Evolutionary conservation across 139 green algal genomes (phyloP), one percentile per base, ranked within the genome.

Genomic region (Chlamydomonas sp.): DNA sequence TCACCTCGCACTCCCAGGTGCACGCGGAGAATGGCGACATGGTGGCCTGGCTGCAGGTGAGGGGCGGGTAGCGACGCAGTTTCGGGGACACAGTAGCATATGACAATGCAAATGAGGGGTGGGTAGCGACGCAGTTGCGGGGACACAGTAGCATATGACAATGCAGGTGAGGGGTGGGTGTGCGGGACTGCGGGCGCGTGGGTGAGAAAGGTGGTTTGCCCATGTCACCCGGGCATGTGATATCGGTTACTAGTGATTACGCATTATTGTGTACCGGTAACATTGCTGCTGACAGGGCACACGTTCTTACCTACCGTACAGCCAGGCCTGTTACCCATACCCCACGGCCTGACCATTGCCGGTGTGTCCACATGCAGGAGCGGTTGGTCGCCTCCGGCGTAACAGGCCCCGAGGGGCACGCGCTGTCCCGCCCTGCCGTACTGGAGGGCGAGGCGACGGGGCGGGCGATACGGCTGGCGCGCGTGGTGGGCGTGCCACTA

Each of bases 1-100:
- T 71, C 66, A 15, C 4, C 74, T 63, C 20, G 15, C 74, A 16
- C 63, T 3, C 18, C 6, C 76, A 95, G 89, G 93, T 98, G 58
- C 97, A 99, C 79, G 95, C 94, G 6, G 97, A 99, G 90, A 99
- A 99, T 77, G 97, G 96, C 6, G 97, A 99, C 69, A 96, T 93
- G 9, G 94, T 99, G 15, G 95, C 90, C 0, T 86, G 91, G 80
- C 93, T 95, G 12, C 97, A 98, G 91, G 69, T 81, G 77, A 7
- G 76, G 1, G 9, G 17, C 8, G 3, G 74, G 62, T 49, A 49
- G 31, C 31, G 31, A 49, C 31, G 31, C 31, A 49, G 31, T 49
- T 49, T 0, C 31, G 31, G 31, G 31, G 31, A 49, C 31, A 49
- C 31, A 49, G 31, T 49, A 49, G 31, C 31, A 49, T 49, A 49